A percentile compares a stretch with the other conserved stretches of the same genome.
phyloP scores from a whole-genome alignment of 768 basidiomycete genomes.

The Amanita thiersii region DNA sequence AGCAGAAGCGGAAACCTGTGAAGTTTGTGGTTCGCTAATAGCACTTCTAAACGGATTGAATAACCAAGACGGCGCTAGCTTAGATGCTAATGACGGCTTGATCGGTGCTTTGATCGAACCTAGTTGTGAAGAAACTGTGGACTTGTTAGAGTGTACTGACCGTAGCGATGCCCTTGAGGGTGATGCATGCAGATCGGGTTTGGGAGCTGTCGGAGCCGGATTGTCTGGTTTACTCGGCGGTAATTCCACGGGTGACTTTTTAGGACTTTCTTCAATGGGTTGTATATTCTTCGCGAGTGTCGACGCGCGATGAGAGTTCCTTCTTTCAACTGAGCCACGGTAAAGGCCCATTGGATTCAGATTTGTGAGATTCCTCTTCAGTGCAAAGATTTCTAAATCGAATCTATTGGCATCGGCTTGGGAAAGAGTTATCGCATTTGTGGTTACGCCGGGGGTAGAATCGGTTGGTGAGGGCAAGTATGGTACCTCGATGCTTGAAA shows the following conservation, averaged over 20 bases:
- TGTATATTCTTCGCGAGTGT: conserved; percentile 38
- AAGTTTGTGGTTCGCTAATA: conserved; percentile 56
- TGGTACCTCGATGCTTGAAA: conserved; percentile 84
- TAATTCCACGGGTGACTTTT: conserved; percentile 36
- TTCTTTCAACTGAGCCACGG: conserved; percentile 32
- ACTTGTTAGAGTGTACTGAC: conserved; percentile 42
- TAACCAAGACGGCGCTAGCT: conserved; percentile 69
- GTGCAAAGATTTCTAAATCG: conserved; percentile 61
- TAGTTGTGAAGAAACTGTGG: conserved; percentile 33
- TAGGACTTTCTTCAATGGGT: conserved; percentile 70
- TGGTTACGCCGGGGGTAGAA: conserved; percentile 20
- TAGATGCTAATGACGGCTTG: conserved; percentile 41
- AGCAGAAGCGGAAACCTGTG: conserved; percentile 43
- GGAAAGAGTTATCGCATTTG: conserved; percentile 27
- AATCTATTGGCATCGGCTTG: conserved; percentile 64
- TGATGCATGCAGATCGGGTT: conserved; percentile 41
- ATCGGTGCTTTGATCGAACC: conserved; percentile 17
- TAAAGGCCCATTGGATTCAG: conserved; percentile 24
- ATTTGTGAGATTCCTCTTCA: conserved; percentile 29
- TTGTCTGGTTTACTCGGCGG: conserved; percentile 33
- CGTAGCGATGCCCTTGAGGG: conserved; percentile 63
- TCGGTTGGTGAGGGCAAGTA: conserved; percentile 46
- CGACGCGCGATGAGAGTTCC: conserved; percentile 43
- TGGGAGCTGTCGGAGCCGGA: conserved; percentile 15
- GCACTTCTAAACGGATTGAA: conserved; percentile 68